phyloP scores from a whole-genome alignment of 2,329 filamentous ascomycete genomes.

The Fusarium drepaniforme region DNA sequence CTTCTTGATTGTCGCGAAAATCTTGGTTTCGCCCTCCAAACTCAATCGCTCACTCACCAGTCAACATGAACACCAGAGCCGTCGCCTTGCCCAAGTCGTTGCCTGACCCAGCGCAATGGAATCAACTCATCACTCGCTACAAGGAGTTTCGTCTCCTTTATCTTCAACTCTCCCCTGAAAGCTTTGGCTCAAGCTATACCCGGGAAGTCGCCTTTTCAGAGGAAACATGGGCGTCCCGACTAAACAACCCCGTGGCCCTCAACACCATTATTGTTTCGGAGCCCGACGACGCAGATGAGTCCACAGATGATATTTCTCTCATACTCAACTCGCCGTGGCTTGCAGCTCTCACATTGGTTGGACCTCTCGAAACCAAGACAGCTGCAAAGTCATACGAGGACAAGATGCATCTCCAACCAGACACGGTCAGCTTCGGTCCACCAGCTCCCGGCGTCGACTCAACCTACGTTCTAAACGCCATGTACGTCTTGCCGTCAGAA shows the following conservation, averaged over 20 bases:
- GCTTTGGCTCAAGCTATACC: slow-evolving; percentile 25
- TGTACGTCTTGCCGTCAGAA: slow-evolving; percentile 22
- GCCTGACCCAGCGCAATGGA: background rate
- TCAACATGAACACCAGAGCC: background rate
- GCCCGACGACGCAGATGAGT: background rate
- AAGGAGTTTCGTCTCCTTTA: slow-evolving; percentile 24
- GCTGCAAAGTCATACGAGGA: background rate
- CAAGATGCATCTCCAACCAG: background rate
- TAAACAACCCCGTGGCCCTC: slow-evolving; percentile 9
- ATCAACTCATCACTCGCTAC: slow-evolving; percentile 5
- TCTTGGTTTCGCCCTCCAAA: background rate
- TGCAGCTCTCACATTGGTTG: slow-evolving; percentile 18
- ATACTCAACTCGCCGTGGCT: slow-evolving; percentile 20
- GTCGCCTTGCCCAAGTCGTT: background rate
- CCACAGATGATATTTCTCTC: background rate
- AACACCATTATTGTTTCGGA: slow-evolving; percentile 1
- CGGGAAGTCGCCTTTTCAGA: slow-evolving; percentile 1
- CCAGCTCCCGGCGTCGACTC: background rate
- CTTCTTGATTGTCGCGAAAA: background rate
- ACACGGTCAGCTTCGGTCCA: background rate
- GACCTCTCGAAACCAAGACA: slow-evolving; percentile 12
- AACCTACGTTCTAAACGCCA: slow-evolving; percentile 22
- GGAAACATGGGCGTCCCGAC: slow-evolving; percentile 8
- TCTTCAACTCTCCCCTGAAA: slow-evolving; percentile 18
- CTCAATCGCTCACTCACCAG: background rate